phyloP scores from a whole-genome alignment of 139 green algal species.

The Spirogloea muscicola region DNA sequence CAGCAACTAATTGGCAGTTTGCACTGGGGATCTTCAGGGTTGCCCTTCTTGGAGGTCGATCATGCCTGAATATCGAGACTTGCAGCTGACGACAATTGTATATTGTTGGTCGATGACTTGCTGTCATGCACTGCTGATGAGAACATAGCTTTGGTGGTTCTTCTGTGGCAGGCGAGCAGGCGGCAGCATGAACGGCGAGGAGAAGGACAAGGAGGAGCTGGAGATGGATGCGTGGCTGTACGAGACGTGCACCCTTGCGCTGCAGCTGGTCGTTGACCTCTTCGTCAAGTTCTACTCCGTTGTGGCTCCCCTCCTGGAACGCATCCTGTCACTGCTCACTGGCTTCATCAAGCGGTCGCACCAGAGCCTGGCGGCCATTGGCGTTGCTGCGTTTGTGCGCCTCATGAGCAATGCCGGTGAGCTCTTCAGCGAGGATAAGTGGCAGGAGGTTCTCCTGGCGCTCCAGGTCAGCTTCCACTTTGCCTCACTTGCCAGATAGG shows the following conservation, averaged over 20 bases:
- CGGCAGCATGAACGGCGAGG: no score
- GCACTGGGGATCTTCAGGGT: no score
- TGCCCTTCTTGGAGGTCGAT: no score
- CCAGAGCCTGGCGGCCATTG: slow-evolving; percentile 81
- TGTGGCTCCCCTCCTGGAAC: slow-evolving; percentile 62
- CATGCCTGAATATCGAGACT: not conserved
- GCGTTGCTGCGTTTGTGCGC: slow-evolving; percentile 76
- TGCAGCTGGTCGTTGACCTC: slow-evolving; percentile 93
- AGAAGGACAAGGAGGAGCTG: no score
- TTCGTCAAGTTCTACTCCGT: slow-evolving; percentile 76
- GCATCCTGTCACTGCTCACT: slow-evolving; percentile 61
- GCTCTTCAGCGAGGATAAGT: slow-evolving; percentile 55
- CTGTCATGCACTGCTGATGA: no score
- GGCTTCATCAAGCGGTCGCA: slow-evolving; percentile 80
- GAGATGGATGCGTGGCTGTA: slow-evolving; percentile 84
- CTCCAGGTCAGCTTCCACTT: no score
- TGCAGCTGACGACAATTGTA: not conserved
- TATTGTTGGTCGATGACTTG: no score
- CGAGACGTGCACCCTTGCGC: slow-evolving; percentile 91
- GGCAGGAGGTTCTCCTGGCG: slow-evolving; percentile 46
- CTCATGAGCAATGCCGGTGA: slow-evolving; percentile 63
- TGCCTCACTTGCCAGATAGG: no score
- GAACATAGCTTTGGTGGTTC: no score
- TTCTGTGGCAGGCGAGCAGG: no score
- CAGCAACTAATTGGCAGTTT: no score